Base-by-base conservation (phyloP, 768 basidiomycete species). In the Russula dissimulans region DNA sequence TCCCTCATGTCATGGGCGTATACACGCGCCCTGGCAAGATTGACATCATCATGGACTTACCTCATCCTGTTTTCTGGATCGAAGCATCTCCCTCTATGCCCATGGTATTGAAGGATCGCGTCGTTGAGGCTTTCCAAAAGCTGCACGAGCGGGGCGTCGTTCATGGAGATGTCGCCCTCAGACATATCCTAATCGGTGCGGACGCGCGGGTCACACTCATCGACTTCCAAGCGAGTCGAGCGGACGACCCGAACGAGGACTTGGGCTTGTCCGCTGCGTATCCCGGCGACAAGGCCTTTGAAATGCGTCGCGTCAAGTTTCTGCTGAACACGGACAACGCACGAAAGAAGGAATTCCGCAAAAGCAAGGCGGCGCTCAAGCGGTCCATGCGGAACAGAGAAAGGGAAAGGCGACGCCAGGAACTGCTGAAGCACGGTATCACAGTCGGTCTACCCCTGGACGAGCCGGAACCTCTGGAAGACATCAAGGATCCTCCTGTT, bases 81-180 rank as follows among this genome's bases (percentile, higher is more conserved):
- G 79, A 84, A 63, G 81, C 85, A 14, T 80, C 77, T 5, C 69
- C 77, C 3, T 76, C 74, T 45, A 85, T 86, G 83, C 82, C 84
- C 4, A 65, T 69, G 7, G 68, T 75, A 11, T 69, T 84, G 55
- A 86, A 86, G 69, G 73, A 78, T 57, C 73, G 73, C 36, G 78
- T 80, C 58, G 68, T 86, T 10, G 73, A 74, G 4, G 79, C 83
- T 10, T 80, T 79, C 62, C 69, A 75, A 56, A 74, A 77, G 62
- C 67, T 79, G 62, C 72, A 75, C 66, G 57, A 65, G 55, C 14
- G 54, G 48, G 70, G 77, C 61, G 64, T 76, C 62, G 38, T 76
- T 56, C 67, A 73, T 57, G 71, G 69, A 34, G 55, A 70, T 59
- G 64, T 67, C 5, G 66, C 72, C 49, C 68, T 70, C 49, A 65